Base-by-base conservation (phyloP, 768 basidiomycete genomes). In the Kwoniella botswanensis region DNA sequence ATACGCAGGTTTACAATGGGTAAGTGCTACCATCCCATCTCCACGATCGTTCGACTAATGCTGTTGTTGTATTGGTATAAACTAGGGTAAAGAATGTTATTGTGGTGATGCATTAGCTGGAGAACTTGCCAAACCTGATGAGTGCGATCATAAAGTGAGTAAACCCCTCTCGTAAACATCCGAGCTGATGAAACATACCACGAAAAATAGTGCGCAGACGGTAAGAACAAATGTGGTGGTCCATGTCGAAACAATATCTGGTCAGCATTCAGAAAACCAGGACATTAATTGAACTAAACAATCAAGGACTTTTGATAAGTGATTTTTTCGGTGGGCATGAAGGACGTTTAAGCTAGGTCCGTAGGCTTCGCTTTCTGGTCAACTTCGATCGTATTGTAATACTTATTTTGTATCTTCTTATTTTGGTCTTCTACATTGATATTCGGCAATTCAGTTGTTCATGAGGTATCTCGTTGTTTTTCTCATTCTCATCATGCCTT, bases 201-300 rank as follows among this genome's bases (percentile, higher is more conserved):
- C n/a, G 44, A 5, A 29, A 21, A 35, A 10, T 18, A 71, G 73
- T 74, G 73, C 63, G 56, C 73, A 21, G 66, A 74, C 42, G 73
- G 73, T 26, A 21, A 63, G 13, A 69, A 74, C 18, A 71, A 71
- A 42, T 74, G 73, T 46, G 73, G 73, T 62, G 73, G 73, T 12
- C 66, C 73, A 55, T 74, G 73, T 64, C 26, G 73, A 21, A 74
- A 74, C 60, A 74, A 74, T 61, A 69, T 74, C 67, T 74, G 73
- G 73, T 71, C 73, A 29, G 70, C 63, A n/a, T 62, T 68, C 50
- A 41, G 58, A 42, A 74, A 74, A 62, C 46, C 55, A 41, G 63
- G 67, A n/a, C 62, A 73, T 50, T 73, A 65, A 57, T 26, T n/a
- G 11, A 29, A 29, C 41, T n/a, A 3, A 10, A 15, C 42, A 61